phyloP scores from a whole-genome alignment of 148 eudicot genomes.

The Chenopodium album region DNA sequence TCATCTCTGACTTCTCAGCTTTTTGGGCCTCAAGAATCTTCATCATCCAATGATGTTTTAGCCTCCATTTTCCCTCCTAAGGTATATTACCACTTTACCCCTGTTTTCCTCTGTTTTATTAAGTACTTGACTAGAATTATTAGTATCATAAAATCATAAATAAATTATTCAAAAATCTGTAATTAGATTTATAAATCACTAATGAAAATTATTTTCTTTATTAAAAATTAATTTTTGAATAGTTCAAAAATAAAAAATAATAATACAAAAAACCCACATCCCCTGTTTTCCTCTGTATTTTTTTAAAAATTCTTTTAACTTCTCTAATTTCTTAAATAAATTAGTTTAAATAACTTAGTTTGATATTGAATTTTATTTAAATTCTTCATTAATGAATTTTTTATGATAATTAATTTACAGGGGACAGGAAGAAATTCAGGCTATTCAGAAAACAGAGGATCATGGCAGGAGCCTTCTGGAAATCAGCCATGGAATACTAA shows the following conservation, averaged over 20 bases:
- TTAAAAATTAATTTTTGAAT: no score
- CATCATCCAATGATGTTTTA: slow-evolving; percentile 38
- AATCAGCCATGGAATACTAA: slow-evolving; percentile 25
- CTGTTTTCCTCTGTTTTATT: slow-evolving; percentile 1
- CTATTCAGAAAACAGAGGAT: slow-evolving; percentile 24
- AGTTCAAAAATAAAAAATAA: no score
- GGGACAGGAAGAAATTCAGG: slow-evolving; percentile 19
- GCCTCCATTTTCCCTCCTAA: slow-evolving; percentile 54
- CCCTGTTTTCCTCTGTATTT: slow-evolving; percentile 13
- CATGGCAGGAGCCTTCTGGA: slow-evolving; percentile 34
- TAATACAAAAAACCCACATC: neutral
- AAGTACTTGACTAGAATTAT: neutral
- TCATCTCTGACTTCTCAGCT: slow-evolving; percentile 67
- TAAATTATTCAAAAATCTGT: no score
- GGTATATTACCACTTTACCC: slow-evolving; percentile 27
- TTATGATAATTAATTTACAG: neutral
- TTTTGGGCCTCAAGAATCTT: slow-evolving; percentile 54
- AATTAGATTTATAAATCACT: no score
- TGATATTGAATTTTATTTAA: neutral
- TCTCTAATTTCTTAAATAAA: neutral
- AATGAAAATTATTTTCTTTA: neutral
- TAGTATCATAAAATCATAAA: neutral
- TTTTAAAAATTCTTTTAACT: neutral
- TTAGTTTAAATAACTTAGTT: neutral
- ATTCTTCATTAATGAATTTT: neutral